Evolutionary conservation across 495 filamentous ascomycete species (phyloP).

Genomic region (Xanthoparmelia taractica): DNA sequence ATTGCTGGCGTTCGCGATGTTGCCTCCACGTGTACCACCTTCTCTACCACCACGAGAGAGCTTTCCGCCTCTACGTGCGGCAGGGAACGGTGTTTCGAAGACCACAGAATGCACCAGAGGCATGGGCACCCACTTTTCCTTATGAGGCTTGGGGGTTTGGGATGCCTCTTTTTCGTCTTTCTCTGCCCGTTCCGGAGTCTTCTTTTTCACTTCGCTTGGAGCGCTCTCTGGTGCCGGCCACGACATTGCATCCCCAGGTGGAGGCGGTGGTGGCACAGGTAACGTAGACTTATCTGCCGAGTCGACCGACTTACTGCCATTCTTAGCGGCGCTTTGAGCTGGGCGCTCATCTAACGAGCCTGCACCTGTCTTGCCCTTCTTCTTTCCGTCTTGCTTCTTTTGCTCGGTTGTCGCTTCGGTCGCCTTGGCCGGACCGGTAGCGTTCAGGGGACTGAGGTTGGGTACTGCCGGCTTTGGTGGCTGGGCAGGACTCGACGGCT

Average conservation of each 20-base stretch:
- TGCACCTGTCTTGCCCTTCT: conserved; percentile 28
- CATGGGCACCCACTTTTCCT: conserved; percentile 67
- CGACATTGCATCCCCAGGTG: conserved; percentile 63
- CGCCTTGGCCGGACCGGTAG: conserved; percentile 27
- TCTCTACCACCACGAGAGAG: conserved; percentile 46
- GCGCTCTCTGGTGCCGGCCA: conserved; percentile 90
- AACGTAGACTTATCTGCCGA: conserved; percentile 20
- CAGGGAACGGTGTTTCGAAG: conserved; percentile 74
- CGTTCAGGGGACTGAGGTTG: neutral
- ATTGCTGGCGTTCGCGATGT: conserved; percentile 38
- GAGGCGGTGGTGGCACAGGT: conserved; percentile 44
- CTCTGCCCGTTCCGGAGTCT: conserved; percentile 54
- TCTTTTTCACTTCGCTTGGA: conserved; percentile 65
- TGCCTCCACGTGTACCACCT: conserved; percentile 46
- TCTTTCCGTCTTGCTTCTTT: conserved; percentile 26
- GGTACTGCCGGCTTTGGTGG: conserved; percentile 28
- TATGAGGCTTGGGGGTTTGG: conserved; percentile 45
- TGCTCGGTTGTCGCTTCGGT: conserved; percentile 31
- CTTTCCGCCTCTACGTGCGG: conserved; percentile 53
- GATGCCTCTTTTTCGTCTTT: conserved; percentile 60
- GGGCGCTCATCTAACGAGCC: conserved; percentile 30
- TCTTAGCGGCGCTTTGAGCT: conserved; percentile 33
- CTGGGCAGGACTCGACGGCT: conserved; percentile 22
- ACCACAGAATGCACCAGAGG: conserved; percentile 67
- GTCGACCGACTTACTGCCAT: conserved; percentile 35